Base-by-base conservation (phyloP, 345 rosid genomes). In the Eucalyptus tenuipes region DNA sequence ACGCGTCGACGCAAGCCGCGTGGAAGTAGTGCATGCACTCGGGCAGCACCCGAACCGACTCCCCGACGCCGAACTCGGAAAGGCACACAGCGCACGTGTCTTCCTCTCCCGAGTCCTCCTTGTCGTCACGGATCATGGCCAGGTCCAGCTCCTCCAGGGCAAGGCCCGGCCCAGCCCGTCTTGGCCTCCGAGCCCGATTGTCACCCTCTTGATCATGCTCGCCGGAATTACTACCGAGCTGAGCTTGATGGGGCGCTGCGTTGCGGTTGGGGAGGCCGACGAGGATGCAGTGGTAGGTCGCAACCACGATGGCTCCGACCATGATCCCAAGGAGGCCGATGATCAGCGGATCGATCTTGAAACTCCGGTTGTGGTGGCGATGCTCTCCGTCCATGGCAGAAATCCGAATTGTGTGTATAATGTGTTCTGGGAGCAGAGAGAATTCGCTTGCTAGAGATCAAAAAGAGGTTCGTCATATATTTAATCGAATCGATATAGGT, bases 11-110 rank as follows among this genome's bases (percentile, higher is more conserved):
- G 86, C 97, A 95, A 15, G 86, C 50, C 33, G 86, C 93, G 15
- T 95, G 97, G 86, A 94, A 95, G 87, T 88, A 86, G 80, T 94
- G 94, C 52, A 88, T 81, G 82, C 96, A 95, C 37, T 90, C 87
- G 1, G 95, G 95, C 89, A 95, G 87, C 14, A 90, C 91, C 31
- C 95, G 92, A 75, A 94, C 86, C 42, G 87, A 87, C 37, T 93
- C 95, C 4, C 93, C 93, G 37, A 92, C 95, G 29, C 22, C 88
- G 88, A 93, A 92, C 59, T 93, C 93, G 10, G 88, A 80, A 79
- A 95, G 89, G 92, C 95, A 95, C 55, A 95, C 93, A 33, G 95
- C 89, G 81, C 95, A 95, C 17, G 89, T 90, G 10, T 88, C 94
- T 49, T 91, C 93, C 24, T 10, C 82, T 37, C 45, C 49, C 8